Percentiles rank a stretch among this genome's conserved stretches.
These are phyloP conservation scores for Aspergillus sp. DNA, from an alignment of 2,329 filamentous ascomycete genomes.

Conservation along the genomic window DNA sequence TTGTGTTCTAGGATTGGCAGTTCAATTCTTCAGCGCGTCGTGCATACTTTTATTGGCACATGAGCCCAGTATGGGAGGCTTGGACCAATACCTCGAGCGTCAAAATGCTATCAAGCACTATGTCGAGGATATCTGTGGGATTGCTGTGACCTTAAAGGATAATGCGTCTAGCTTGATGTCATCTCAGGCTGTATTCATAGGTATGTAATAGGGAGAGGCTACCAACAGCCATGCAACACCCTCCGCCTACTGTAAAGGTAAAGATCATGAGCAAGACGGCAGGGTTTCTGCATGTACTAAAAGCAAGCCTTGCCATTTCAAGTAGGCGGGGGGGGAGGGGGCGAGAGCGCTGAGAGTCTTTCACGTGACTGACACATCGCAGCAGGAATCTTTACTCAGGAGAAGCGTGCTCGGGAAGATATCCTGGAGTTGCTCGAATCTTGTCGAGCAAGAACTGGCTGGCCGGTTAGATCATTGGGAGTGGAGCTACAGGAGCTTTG, in stretches of 20 bases:
- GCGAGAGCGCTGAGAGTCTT: too few species aligned
- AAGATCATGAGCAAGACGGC: too few species aligned
- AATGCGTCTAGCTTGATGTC: slow-evolving; percentile 28
- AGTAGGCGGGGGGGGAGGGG: too few species aligned
- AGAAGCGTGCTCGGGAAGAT: slow-evolving; percentile 11
- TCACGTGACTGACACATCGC: not conserved
- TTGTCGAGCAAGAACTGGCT: slow-evolving; percentile 22
- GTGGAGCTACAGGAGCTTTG: slow-evolving; percentile 25
- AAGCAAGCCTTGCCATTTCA: too few species aligned
- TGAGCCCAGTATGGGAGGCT: slow-evolving; percentile 25
- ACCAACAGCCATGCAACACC: too few species aligned
- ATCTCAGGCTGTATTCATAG: slow-evolving; percentile 29
- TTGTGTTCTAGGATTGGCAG: slow-evolving; percentile 16
- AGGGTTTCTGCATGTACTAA: too few species aligned
- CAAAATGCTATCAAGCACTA: slow-evolving; percentile 21
- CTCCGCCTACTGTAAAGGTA: too few species aligned
- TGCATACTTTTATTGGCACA: slow-evolving; percentile 26
- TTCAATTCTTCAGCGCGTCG: slow-evolving; percentile 26
- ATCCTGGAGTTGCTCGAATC: slow-evolving; percentile 23
- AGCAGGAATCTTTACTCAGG: slow-evolving; percentile 21
- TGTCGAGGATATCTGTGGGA: slow-evolving; percentile 29
- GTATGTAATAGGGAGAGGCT: slow-evolving; percentile 5
- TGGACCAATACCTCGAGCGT: slow-evolving; percentile 21
- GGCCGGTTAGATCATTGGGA: slow-evolving; percentile 24
- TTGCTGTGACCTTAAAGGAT: slow-evolving; percentile 28